Conservation (phyloP, 805 yeast genomes). For the Metschnikowia santaceciliae region DNA sequence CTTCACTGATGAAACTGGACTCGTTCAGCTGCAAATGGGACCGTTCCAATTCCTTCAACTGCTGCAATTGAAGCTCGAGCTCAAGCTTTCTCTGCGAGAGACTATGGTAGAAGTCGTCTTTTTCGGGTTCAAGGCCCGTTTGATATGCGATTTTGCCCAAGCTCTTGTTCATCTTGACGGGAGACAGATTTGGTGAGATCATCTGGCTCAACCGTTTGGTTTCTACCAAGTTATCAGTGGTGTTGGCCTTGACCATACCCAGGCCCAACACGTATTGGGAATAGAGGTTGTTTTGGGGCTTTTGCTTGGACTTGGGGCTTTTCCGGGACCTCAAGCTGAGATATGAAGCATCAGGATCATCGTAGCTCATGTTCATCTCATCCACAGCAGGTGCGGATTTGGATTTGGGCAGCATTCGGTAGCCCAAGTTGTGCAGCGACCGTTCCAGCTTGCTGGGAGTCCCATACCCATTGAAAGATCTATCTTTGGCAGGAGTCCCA, state of each 20-base stretch:
- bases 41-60: conserved; percentile 29
- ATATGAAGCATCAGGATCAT: conserved; percentile 10
- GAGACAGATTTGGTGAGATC: conserved; percentile 18
- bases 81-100: conserved; percentile 34
- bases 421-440: neutral
- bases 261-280: conserved; percentile 17
- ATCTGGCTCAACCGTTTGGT: conserved; percentile 14
- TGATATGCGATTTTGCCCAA: neutral
- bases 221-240: conserved; percentile 11
- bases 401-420: conserved; percentile 4
- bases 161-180: conserved; percentile 16
- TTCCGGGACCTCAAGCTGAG: conserved; percentile 5
- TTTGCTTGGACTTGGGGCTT: conserved; percentile 1
- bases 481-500: neutral
- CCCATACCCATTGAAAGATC: neutral
- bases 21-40: conserved; percentile 19
- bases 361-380: conserved; percentile 7
- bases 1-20: conserved; percentile 33
- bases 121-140: neutral
- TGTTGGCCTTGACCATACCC: conserved; percentile 14
- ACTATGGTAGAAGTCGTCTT: conserved; percentile 18
- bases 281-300: conserved; percentile 9
- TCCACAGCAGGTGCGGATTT: conserved; percentile 15
- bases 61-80: conserved; percentile 36
- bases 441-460: conserved; percentile 12